Evolutionary conservation across 169 alveolate species (phyloP).

Genomic region (Besnoitia besnoiti): DNA sequence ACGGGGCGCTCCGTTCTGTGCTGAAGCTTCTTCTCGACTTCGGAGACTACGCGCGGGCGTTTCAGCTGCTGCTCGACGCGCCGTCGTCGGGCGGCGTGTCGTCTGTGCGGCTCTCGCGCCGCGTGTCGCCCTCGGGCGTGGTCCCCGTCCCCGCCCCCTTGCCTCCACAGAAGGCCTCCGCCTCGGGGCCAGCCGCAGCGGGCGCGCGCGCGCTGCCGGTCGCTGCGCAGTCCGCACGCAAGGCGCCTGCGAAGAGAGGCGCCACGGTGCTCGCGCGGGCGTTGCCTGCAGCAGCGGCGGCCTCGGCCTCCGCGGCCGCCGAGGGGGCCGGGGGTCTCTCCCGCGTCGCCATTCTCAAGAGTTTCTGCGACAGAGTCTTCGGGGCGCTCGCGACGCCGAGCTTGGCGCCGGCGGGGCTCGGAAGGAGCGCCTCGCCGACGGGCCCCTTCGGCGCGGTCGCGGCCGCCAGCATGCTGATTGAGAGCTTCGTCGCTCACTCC

Average conservation of each 20-base stretch:
- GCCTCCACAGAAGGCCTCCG: too few species aligned
- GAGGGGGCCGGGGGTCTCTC: not conserved
- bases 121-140: not conserved
- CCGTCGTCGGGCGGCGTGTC: not conserved
- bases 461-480: slow-evolving; percentile 21
- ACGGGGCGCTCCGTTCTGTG: slow-evolving; percentile 10
- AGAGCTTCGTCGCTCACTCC: not conserved
- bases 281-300: not conserved
- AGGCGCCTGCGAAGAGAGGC: not conserved
- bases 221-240: not conserved
- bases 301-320: not conserved
- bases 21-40: not conserved
- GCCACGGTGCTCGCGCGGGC: not conserved
- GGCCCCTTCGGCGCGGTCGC: not conserved
- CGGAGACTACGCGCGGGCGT: not conserved
- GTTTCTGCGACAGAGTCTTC: not conserved
- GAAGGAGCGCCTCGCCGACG: not conserved
- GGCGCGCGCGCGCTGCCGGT: not conserved
- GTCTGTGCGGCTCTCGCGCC: not conserved
- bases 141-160: not conserved
- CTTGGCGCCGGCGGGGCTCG: not conserved
- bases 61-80: not conserved
- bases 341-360: not conserved
- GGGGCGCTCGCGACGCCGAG: not conserved
- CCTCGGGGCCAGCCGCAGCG: too few species aligned